Base-by-base conservation (phyloP, 78 protist species). In the Mantamonas sphyraenae region DNA sequence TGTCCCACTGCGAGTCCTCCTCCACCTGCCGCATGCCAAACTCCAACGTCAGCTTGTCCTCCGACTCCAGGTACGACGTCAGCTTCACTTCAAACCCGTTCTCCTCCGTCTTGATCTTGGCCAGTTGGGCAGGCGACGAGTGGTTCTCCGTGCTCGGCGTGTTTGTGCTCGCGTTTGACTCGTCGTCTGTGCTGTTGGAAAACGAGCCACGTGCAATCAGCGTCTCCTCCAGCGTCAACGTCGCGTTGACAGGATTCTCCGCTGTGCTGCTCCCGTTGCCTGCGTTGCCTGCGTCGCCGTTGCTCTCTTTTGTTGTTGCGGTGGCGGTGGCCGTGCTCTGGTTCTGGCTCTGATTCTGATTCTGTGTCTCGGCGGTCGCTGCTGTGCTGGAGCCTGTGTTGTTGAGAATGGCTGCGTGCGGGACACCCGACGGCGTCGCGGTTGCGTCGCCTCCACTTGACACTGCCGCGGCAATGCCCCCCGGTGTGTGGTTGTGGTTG, bases 11-110 rank as follows among this genome's bases (percentile, higher is more conserved):
- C 20, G 33, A 17, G 28, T 24, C 31, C 20, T 64, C 68, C 20
- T 60, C 64, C 30, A 16, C 35, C 34, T 17, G 24, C 64, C 12
- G 12, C 24, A 20, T 60, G 64, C 12, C 34, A 60, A 33, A 33
- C 64, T 60, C 16, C 24, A 60, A 16, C 16, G 12, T 33, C 64
- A 31, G 16, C 12, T 12, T 17, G 45, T 60, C 64, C 34, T 28
- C 30, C 17, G 12, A 12, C 17, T 16, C 68, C 20, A 33, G 22
- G 28, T 40, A 33, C 20, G 16, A 17, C 19, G 26, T 14, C 63
- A 26, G 45, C 69, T 77, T 66, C 65, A 33, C 55, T 53, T 55
- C n/a, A 1, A 57, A 7, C 30, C 8, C 62, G 26, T 51, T 53
- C 12, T 57, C 43, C 28, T 34, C 51, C 24, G 51, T 10, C 7